Evolutionary conservation across 2,329 filamentous ascomycete genomes (phyloP), one percentile per base, ranked within the genome.

Genomic region (Rhinocladiella mackenziei): DNA sequence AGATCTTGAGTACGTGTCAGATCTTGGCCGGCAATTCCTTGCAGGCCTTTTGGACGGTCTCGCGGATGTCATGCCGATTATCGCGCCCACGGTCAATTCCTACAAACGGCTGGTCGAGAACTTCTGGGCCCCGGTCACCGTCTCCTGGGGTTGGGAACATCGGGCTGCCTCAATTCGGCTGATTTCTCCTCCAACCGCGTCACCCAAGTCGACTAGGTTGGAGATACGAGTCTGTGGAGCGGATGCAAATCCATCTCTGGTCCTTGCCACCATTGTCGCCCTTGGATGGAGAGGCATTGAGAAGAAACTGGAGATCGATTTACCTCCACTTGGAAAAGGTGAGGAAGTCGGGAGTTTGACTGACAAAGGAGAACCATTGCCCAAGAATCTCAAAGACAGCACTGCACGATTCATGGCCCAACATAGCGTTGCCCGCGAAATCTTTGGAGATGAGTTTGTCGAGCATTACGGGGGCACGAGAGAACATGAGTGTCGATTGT

Each of bases 41-140:
- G 92, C 92, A 0, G 92, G 92, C 5, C 67, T 98, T 1, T 75
- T 98, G 0, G 83, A 87, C 17, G 92, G 91, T 10, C 76, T 98
- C 3, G 88, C 92, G 2, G 88, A 96, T 60, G 80, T 97, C 56
- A 98, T 98, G 92, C 92, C 92, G 1, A 74, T 97, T 46, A 74
- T 98, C 9, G 92, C 91, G 1, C 92, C 92, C 0, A 98, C 88
- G 1, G 79, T 98, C 61, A 98, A 98, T 75, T 94, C 87, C 50
- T 98, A 98, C 75, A 98, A 98, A 70, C 83, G 92, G 3, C 77
- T 98, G 0, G 92, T 98, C 2, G 92, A 98, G 72, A 97, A 97
- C 69, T 97, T 96, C 69, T 98, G 92, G 92, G 92, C 92, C 0
- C 92, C 92, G 0, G 92, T 98, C 4, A 96, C 91, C 0, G 92